Evolutionary conservation across 768 basidiomycete species (phyloP).

Genomic region (Clitopilus passeckerianus): DNA sequence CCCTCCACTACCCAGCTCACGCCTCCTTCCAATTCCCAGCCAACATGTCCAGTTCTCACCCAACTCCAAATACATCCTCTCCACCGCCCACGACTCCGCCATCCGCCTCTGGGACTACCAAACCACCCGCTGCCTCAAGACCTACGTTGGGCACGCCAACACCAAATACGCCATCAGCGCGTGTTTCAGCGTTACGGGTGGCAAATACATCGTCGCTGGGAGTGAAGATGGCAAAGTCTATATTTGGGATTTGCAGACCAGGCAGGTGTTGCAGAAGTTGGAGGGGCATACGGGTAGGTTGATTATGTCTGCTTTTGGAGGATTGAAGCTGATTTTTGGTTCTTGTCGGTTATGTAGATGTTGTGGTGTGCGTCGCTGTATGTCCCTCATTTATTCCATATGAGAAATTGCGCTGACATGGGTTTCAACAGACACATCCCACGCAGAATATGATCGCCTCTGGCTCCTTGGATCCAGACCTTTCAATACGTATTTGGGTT

Average conservation of each 20-base stretch:
- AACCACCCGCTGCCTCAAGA: conserved; percentile 84
- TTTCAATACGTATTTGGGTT: conserved; percentile 79
- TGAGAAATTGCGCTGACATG: neutral
- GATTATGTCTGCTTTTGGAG: neutral
- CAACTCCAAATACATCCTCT: conserved; percentile 91
- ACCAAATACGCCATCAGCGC: conserved; percentile 80
- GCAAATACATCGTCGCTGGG: conserved; percentile 88
- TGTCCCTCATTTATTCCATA: conserved; percentile 11
- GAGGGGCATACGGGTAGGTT: conserved; percentile 67
- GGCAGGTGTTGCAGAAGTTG: conserved; percentile 78
- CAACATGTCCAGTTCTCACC: conserved; percentile 94
- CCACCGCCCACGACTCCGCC: conserved; percentile 88
- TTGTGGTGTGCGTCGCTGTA: conserved; percentile 81
- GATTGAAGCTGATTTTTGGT: neutral
- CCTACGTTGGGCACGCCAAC: conserved; percentile 81
- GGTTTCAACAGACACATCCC: conserved; percentile 67
- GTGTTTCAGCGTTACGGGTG: conserved; percentile 80
- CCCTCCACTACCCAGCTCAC: neutral
- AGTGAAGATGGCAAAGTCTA: conserved; percentile 89
- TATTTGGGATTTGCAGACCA: conserved; percentile 86
- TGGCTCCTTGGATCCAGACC: conserved; percentile 81
- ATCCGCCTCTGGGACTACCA: conserved; percentile 97
- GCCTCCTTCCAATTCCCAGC: conserved; percentile 29
- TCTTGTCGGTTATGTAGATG: conserved; percentile 34
- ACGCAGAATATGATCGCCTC: conserved; percentile 84